These are phyloP conservation scores for Leishmania braziliensis DNA, from an alignment of 208 protist genomes.

Conservation along the genomic window DNA sequence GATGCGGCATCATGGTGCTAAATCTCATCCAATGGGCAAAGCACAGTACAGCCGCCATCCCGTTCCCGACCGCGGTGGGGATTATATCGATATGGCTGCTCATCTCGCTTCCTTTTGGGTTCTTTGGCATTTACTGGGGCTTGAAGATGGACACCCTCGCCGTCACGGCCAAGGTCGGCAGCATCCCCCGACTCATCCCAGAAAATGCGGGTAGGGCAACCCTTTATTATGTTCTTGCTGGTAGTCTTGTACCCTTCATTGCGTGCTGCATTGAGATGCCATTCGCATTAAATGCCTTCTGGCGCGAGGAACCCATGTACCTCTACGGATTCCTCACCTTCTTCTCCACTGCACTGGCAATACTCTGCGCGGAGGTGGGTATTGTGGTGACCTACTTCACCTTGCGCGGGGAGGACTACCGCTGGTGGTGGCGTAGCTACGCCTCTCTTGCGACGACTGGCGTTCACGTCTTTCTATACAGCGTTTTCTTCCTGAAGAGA, in stretches of 20 bases:
- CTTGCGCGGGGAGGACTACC: constrained; percentile 95
- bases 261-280: constrained; percentile 98
- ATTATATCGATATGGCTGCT: constrained; percentile 81
- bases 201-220: constrained; percentile 33
- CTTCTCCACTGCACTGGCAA: constrained; percentile 92
- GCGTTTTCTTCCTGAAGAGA: constrained; percentile 88
- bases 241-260: constrained; percentile 95
- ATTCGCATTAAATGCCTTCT: constrained; percentile 95
- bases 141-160: constrained; percentile 74
- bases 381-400: constrained; percentile 98
- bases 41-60: constrained; percentile 62
- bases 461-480: constrained; percentile 95
- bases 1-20: constrained; percentile 50
- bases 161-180: constrained; percentile 85
- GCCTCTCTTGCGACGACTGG: constrained; percentile 68
- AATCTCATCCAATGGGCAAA: constrained; percentile 73
- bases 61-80: constrained; percentile 58
- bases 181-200: constrained; percentile 95
- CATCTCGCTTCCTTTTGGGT: constrained; percentile 94
- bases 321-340: constrained; percentile 95
- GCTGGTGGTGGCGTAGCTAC: constrained; percentile 98
- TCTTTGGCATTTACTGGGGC: constrained; percentile 91
- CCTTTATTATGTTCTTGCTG: constrained; percentile 42
- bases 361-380: constrained; percentile 95
- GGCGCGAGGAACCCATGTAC: constrained; percentile 94